Evolutionary conservation across 495 filamentous ascomycete species (phyloP).

Genomic region (Talaromyces trachyspermus): DNA sequence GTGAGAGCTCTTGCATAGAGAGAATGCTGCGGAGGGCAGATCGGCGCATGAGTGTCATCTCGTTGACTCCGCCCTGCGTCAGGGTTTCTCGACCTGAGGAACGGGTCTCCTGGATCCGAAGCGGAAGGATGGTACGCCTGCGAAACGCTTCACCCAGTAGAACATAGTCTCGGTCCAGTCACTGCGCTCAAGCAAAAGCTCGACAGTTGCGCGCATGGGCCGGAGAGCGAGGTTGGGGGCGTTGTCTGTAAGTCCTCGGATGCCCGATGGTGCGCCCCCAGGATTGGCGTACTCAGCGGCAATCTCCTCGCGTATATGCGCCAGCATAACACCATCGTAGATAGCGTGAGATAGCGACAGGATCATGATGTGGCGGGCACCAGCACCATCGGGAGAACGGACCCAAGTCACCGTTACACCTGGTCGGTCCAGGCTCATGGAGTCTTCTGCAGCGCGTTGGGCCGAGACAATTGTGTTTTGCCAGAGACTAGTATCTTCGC

Average conservation of each 20-base stretch:
- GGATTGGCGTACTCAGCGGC: neutral
- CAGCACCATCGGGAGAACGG: neutral
- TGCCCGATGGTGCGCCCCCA: neutral
- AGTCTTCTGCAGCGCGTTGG: slow-evolving; percentile 1
- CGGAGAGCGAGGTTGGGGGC: neutral
- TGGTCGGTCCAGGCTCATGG: neutral
- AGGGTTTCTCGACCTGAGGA: neutral
- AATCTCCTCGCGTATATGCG: slow-evolving; percentile 1
- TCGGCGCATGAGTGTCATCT: neutral
- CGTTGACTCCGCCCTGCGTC: neutral
- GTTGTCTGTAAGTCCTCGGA: neutral
- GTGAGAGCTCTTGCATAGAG: neutral
- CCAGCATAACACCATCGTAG: slow-evolving; percentile 3
- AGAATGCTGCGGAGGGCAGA: neutral
- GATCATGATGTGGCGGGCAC: neutral
- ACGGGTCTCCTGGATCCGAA: neutral
- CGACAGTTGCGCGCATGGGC: neutral
- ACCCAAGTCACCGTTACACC: slow-evolving; percentile 2
- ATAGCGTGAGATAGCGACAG: slow-evolving; percentile 4
- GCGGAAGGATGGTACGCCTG: neutral
- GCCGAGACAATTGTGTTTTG: neutral
- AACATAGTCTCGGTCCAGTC: neutral
- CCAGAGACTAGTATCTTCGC: neutral
- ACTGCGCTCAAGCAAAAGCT: neutral
- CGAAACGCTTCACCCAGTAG: neutral